Evolutionary conservation across 2,329 filamentous ascomycete genomes (phyloP), one percentile per base, ranked within the genome.

Genomic region (Furcasterigmium furcatum): DNA sequence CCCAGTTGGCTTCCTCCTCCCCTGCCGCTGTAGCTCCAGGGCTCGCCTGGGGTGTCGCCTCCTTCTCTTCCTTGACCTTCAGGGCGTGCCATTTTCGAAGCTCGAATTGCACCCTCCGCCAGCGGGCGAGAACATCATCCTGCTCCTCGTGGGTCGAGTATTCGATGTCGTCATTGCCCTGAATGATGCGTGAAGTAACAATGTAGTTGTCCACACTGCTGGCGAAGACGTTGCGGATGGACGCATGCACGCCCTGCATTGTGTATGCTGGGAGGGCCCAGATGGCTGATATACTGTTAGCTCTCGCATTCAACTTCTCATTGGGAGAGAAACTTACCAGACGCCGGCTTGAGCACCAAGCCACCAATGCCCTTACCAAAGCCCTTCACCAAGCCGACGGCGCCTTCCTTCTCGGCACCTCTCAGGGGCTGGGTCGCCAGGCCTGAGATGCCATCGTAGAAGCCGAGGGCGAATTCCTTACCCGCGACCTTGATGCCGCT

Each of bases 341-440:
- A 88, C 46, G 84, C 80, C n/a, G 90, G 87, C 60, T 95, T 95
- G 18, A 94, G 68, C 2, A 94, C 73, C 2, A 95, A 62, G 1
- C 91, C 91, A 5, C 88, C 89, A 32, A 95, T 78, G 1, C 90
- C 91, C 59, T 89, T 94, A 1, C 86, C 90, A 38, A 95, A 73
- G 0, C 88, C 88, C 62, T 91, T 92, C 12, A 91, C 58, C 8
- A 91, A 73, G 1, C 91, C 91, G 3, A 53, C 56, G 1, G 65
- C 63, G 1, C 73, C 72, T 34, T 73, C 71, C 48, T 71, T 73
- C 45, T 71, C 65, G 0, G 72, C 72, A 2, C 66, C 91, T 48
- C 79, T 78, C 5, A 85, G 64, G 0, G 91, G 91, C 53, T 95
- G 90, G 0, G 82, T 92, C 12, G 92, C 77, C 4, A 96, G 70